Percentiles rank a stretch among this genome's conserved stretches.
Conservation (phyloP, 2,329 filamentous ascomycete genomes). For the Fusarium tupiense region DNA sequence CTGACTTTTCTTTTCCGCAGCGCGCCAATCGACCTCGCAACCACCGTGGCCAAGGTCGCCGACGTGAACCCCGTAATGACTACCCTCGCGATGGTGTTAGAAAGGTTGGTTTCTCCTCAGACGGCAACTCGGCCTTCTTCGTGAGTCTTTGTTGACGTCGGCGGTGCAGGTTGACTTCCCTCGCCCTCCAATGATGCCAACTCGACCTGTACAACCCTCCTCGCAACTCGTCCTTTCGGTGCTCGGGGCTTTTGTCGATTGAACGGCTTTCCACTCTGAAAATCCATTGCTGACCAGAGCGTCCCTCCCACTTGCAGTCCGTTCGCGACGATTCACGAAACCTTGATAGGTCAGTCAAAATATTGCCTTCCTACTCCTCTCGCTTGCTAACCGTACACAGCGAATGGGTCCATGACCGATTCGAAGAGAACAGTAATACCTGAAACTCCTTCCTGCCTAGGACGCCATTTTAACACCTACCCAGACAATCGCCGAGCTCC, state of each 20-base stretch:
- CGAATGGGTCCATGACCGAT: slow-evolving; percentile 95
- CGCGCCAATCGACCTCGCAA: slow-evolving; percentile 49
- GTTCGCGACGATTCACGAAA: slow-evolving; percentile 71
- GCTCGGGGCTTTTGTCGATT: slow-evolving; percentile 45
- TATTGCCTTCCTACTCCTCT: neutral
- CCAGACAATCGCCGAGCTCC: slow-evolving; percentile 54
- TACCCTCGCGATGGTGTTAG: slow-evolving; percentile 85
- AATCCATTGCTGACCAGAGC: slow-evolving; percentile 51
- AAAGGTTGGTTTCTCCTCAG: slow-evolving; percentile 70
- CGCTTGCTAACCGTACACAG: slow-evolving; percentile 53
- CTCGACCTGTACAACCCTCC: slow-evolving; percentile 44
- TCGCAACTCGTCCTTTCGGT: slow-evolving; percentile 45
- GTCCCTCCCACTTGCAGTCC: slow-evolving; percentile 59
- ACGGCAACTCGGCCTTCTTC: neutral
- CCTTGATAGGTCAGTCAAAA: slow-evolving; percentile 71
- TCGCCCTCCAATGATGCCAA: slow-evolving; percentile 41
- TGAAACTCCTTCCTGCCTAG: neutral
- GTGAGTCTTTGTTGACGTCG: slow-evolving; percentile 32
- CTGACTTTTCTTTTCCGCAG: slow-evolving; percentile 37
- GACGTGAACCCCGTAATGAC: slow-evolving; percentile 51
- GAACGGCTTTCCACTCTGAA: slow-evolving; percentile 48
- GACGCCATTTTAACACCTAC: slow-evolving; percentile 36
- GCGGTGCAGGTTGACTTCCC: slow-evolving; percentile 49
- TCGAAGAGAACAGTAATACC: slow-evolving; percentile 74
- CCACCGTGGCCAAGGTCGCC: slow-evolving; percentile 49